These are phyloP conservation scores for Scytalidium lignicola DNA, from an alignment of 2,329 filamentous ascomycete species.

Conservation along the genomic window DNA sequence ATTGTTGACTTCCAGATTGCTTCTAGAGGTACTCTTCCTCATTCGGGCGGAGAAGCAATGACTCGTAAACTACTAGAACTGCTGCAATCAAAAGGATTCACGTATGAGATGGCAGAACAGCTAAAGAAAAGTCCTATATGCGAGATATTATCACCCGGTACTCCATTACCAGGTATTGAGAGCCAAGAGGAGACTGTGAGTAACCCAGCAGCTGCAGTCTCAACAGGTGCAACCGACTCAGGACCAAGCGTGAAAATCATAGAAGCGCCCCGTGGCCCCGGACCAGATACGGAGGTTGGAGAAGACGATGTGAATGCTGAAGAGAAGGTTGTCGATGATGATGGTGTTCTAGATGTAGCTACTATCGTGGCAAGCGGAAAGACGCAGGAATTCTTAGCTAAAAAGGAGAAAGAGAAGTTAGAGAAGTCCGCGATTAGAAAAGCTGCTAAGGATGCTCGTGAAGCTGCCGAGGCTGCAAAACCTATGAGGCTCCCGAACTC, in stretches of 20 bases:
- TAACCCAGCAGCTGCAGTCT: conserved; percentile 27
- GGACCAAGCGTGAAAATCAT: conserved; percentile 29
- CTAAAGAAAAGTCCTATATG: conserved; percentile 62
- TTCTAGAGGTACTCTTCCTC: conserved; percentile 54
- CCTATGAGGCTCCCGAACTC: conserved; percentile 63
- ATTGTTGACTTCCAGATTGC: conserved; percentile 77
- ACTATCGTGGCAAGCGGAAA: conserved; percentile 77
- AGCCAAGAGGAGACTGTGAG: conserved; percentile 38
- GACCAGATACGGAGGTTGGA: conserved; percentile 17
- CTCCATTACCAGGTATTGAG: conserved; percentile 39
- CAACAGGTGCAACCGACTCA: conserved; percentile 25
- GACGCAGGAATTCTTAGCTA: conserved; percentile 75
- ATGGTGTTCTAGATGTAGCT: conserved; percentile 79
- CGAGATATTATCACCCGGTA: conserved; percentile 57
- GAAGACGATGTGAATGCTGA: conserved; percentile 34
- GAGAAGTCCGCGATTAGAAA: conserved; percentile 59
- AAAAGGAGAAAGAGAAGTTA: conserved; percentile 75
- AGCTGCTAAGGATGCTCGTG: conserved; percentile 51
- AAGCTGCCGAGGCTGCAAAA: conserved; percentile 50
- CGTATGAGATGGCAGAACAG: conserved; percentile 64
- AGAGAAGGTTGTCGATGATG: conserved; percentile 46
- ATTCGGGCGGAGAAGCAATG: conserved; percentile 81
- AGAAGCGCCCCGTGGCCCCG: conserved; percentile 19
- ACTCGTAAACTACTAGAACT: conserved; percentile 68
- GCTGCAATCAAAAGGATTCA: conserved; percentile 55